A percentile compares a stretch with the other conserved stretches of the same genome.
Conservation (phyloP, 441 rosid species). For the Brassica hybrid region DNA sequence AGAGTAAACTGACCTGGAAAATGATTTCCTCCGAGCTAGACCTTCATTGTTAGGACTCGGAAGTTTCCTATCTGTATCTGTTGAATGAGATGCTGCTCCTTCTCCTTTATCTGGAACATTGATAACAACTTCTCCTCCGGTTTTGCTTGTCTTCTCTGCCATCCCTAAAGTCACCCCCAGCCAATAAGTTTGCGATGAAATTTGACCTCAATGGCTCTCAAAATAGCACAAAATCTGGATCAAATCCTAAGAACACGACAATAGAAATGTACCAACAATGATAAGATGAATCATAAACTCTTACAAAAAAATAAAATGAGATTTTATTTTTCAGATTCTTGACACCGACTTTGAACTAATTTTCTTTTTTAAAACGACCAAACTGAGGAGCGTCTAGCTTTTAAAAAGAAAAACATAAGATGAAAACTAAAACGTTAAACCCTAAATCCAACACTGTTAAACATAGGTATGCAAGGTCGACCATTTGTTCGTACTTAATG, state of each 20-base stretch:
- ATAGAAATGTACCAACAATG: neutral
- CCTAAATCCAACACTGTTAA: neutral
- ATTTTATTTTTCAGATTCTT: too few species aligned
- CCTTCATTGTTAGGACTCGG: slow-evolving; percentile 48
- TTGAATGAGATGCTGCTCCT: slow-evolving; percentile 2
- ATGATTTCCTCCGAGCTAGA: slow-evolving; percentile 51
- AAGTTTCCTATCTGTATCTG: neutral
- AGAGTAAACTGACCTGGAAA: slow-evolving; percentile 63
- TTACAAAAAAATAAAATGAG: neutral
- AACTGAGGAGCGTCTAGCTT: neutral
- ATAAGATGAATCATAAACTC: slow-evolving; percentile 13
- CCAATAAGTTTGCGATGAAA: neutral
- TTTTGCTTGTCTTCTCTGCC: slow-evolving; percentile 46
- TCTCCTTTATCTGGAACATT: slow-evolving; percentile 41
- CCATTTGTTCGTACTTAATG: neutral
- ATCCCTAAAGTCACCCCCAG: slow-evolving; percentile 42
- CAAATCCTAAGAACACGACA: slow-evolving; percentile 25
- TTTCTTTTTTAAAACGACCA: neutral
- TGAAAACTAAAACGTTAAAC: neutral
- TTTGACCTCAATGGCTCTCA: slow-evolving; percentile 14
- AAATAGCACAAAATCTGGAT: slow-evolving; percentile 6
- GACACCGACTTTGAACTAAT: neutral
- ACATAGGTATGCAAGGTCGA: neutral
- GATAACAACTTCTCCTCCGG: slow-evolving; percentile 53
- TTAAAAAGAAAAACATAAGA: neutral